Evolutionary conservation across 2,329 filamentous ascomycete genomes (phyloP).

Genomic region (Pyricularia pennisetigena): DNA sequence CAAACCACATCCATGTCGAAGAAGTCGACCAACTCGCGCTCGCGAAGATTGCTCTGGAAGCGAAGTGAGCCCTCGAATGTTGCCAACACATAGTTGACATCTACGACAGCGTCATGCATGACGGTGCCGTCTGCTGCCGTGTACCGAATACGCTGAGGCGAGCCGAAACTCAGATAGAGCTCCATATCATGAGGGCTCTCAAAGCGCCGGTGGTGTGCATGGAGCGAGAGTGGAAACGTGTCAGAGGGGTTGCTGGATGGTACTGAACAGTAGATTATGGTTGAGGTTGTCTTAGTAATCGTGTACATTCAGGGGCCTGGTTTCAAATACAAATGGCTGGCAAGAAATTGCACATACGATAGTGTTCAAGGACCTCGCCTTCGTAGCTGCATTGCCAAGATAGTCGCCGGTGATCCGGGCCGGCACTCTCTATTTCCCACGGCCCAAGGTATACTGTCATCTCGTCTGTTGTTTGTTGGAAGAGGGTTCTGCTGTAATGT

Average conservation of each 20-base stretch:
- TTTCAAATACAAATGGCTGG: neutral
- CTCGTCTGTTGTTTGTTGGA: slow-evolving; percentile 37
- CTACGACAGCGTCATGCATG: slow-evolving; percentile 36
- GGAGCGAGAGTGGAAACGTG: slow-evolving; percentile 37
- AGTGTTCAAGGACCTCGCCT: slow-evolving; percentile 41
- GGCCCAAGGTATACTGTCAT: slow-evolving; percentile 42
- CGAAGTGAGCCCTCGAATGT: slow-evolving; percentile 34
- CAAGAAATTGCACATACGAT: slow-evolving; percentile 24
- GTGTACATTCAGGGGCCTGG: neutral
- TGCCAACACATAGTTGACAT: slow-evolving; percentile 41
- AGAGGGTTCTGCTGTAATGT: slow-evolving; percentile 29
- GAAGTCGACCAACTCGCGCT: slow-evolving; percentile 37
- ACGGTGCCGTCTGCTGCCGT: slow-evolving; percentile 34
- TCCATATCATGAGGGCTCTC: slow-evolving; percentile 39
- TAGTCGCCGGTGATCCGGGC: slow-evolving; percentile 35
- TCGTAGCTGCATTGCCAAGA: slow-evolving; percentile 43
- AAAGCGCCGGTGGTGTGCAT: slow-evolving; percentile 39
- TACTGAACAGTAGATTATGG: slow-evolving; percentile 23
- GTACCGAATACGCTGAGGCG: slow-evolving; percentile 38
- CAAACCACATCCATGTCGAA: slow-evolving; percentile 43
- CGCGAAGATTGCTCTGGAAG: slow-evolving; percentile 38
- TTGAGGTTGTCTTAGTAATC: neutral
- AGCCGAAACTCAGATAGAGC: slow-evolving; percentile 35
- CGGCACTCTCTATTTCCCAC: slow-evolving; percentile 34
- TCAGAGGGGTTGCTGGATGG: slow-evolving; percentile 33